Evolutionary conservation across 2,329 filamentous ascomycete genomes (phyloP), one percentile per base, ranked within the genome.

Genomic region (Penicillium sp.): DNA sequence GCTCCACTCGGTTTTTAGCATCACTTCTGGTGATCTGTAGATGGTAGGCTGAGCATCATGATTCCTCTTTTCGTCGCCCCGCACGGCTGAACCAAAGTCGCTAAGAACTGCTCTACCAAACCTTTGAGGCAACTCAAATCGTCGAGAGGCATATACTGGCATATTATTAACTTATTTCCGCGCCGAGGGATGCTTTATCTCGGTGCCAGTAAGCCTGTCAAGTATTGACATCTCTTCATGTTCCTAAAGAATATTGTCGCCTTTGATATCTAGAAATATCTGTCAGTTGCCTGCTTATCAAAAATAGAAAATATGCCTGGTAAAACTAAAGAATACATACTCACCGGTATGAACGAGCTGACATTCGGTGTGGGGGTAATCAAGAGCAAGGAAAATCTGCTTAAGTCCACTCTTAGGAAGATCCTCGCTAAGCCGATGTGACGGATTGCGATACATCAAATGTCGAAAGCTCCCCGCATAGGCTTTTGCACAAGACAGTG

Each of bases 1-100:
- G 3, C 67, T 70, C 81, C 80, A 84, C 0, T 74, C 69, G 0
- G 70, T 69, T 62, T 74, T 68, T 9, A 84, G 59, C 29, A 82
- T 80, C 10, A 83, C 78, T 63, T 84, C 71, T 27, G 71, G 71
- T 10, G 70, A 69, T 59, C 71, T 63, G 45, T 73, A 47, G 43
- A 71, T 51, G 61, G 71, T 66, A 1, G 72, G 70, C 54, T 86
- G 60, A 70, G 77, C 62, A 72, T 80, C 67, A 74, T 84, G 63
- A 65, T 75, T 69, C 41, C 74, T 68, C 21, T 59, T 71, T 71
- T 76, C 64, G 57, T 74, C 68, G 41, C 73, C 75, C 54, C 57
- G 66, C 23, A 73, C 71, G 33, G 73, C 73, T n/a, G 71, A 68
- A 25, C 72, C 71, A 60, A 77, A 75, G 59, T 77, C 74, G 63